Evolutionary conservation across 495 filamentous ascomycete species (phyloP).

Genomic region (Aspergillus baeticus): DNA sequence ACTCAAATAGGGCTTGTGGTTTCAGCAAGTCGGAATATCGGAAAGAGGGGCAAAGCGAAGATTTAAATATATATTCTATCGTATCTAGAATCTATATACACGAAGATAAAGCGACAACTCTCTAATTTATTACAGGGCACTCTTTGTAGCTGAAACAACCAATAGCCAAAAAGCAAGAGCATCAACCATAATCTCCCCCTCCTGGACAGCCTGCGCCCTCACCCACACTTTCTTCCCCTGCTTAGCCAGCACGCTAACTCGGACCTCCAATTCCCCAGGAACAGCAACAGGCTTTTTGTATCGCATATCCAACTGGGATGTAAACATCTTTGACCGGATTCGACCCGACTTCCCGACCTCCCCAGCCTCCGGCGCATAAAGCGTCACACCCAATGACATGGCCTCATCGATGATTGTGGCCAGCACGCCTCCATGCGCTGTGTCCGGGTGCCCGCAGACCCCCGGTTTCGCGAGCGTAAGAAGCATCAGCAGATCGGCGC

Average conservation of each 20-base stretch:
- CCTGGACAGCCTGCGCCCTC: constrained; percentile 38
- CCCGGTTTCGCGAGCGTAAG: constrained; percentile 35
- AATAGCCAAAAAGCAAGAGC: constrained; percentile 45
- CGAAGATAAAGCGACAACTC: background rate
- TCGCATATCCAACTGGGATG: constrained; percentile 41
- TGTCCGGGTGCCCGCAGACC: constrained; percentile 38
- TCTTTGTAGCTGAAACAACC: constrained; percentile 10
- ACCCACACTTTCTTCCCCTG: constrained; percentile 42
- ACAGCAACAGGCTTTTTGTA: constrained; percentile 34
- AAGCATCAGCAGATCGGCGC: constrained; percentile 40
- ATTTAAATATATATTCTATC: constrained; percentile 23
- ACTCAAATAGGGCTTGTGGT: constrained; percentile 64
- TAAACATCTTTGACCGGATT: constrained; percentile 29
- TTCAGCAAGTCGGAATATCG: constrained; percentile 52
- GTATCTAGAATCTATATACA: constrained; percentile 1
- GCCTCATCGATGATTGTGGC: constrained; percentile 72
- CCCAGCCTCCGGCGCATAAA: constrained; percentile 22
- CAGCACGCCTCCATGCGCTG: constrained; percentile 51
- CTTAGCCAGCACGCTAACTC: constrained; percentile 33
- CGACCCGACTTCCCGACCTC: constrained; percentile 13
- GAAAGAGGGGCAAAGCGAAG: constrained; percentile 27
- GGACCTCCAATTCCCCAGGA: constrained; percentile 33
- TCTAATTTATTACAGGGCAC: background rate
- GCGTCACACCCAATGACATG: constrained; percentile 37
- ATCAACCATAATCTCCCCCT: constrained; percentile 36